A percentile compares a stretch with the other conserved stretches of the same genome.
These are phyloP conservation scores for Picocystis sp. DNA, from an alignment of 163 green algal species.

Conservation along the genomic window DNA sequence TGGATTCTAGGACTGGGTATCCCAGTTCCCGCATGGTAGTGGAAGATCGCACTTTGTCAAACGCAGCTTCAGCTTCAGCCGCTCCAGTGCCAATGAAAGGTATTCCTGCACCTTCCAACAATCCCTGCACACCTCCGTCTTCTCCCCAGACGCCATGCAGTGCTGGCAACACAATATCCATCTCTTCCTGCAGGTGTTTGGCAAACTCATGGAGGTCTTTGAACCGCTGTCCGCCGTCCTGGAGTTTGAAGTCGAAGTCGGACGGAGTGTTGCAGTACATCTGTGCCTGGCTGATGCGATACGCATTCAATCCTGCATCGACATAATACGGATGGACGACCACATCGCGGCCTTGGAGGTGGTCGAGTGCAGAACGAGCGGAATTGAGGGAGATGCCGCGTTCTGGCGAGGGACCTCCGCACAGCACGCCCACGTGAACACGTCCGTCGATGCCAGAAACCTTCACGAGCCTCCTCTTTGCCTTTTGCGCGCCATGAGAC, in stretches of 20 bases:
- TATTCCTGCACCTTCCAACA: slow-evolving; percentile 19
- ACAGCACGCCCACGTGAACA: slow-evolving; percentile 19
- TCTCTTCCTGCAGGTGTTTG: slow-evolving; percentile 8
- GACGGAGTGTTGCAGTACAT: slow-evolving; percentile 30
- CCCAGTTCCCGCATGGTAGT: not conserved
- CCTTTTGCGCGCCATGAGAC: too few relatives aligned
- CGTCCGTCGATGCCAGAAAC: too few relatives aligned
- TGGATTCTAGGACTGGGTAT: not conserved
- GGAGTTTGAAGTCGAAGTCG: slow-evolving; percentile 29
- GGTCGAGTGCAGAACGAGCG: slow-evolving; percentile 19
- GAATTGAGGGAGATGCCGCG: slow-evolving; percentile 30
- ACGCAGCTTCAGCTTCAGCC: slow-evolving; percentile 11
- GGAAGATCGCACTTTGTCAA: slow-evolving; percentile 16
- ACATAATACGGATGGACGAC: slow-evolving; percentile 7
- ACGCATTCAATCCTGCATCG: slow-evolving; percentile 4
- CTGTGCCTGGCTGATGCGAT: slow-evolving; percentile 11
- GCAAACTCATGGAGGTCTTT: slow-evolving; percentile 8
- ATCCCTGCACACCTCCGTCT: slow-evolving; percentile 19
- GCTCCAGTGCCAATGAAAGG: slow-evolving; percentile 22
- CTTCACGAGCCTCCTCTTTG: too few relatives aligned
- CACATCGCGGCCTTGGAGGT: slow-evolving; percentile 11
- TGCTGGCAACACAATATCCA: slow-evolving; percentile 24
- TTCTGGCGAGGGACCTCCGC: slow-evolving; percentile 23
- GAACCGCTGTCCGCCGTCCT: slow-evolving; percentile 10
- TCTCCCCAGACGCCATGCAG: slow-evolving; percentile 25